These are phyloP conservation scores for Pseudozyma tsukubaensis DNA, from an alignment of 1,284 basidiomycete species.

Conservation along the genomic window DNA sequence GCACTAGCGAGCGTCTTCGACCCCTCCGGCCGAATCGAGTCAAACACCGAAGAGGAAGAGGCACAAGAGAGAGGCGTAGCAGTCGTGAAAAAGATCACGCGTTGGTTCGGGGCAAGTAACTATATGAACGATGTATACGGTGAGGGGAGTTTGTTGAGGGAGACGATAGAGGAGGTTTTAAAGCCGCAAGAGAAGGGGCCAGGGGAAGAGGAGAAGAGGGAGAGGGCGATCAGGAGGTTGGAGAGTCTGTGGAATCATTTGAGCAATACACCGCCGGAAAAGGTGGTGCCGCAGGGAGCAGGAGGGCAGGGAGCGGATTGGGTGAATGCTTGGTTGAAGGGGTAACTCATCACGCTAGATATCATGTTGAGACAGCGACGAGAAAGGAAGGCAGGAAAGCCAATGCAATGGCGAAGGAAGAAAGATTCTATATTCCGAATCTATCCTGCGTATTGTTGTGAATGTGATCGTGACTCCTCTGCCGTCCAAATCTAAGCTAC, in stretches of 20 bases:
- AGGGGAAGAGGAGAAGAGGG: slow-evolving; percentile 14
- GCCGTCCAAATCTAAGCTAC: too few relatives aligned
- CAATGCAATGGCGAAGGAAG: too few relatives aligned
- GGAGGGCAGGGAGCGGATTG: slow-evolving; percentile 8
- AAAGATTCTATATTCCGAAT: background rate
- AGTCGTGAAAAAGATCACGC: slow-evolving; percentile 29
- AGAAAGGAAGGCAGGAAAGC: too few relatives aligned
- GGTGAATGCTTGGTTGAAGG: slow-evolving; percentile 37
- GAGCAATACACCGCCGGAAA: slow-evolving; percentile 13
- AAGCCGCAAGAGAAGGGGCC: background rate
- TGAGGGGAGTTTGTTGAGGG: slow-evolving; percentile 7
- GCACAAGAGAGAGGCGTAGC: slow-evolving; percentile 5
- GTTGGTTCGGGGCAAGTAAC: slow-evolving; percentile 18
- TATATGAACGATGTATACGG: slow-evolving; percentile 46
- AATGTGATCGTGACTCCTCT: too few relatives aligned
- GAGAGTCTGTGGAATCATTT: slow-evolving; percentile 47
- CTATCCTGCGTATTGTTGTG: too few relatives aligned
- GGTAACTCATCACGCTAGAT: too few relatives aligned
- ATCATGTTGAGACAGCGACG: too few relatives aligned
- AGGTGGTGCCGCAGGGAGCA: background rate
- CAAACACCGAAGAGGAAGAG: slow-evolving; percentile 4
- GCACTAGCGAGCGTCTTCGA: slow-evolving; percentile 23
- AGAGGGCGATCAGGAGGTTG: slow-evolving; percentile 33
- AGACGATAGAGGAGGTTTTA: slow-evolving; percentile 31
- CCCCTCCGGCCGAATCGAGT: slow-evolving; percentile 7